Evolutionary conservation across 345 rosid genomes (phyloP), one percentile per base, ranked within the genome.

Genomic region (Durio zibethinus): DNA sequence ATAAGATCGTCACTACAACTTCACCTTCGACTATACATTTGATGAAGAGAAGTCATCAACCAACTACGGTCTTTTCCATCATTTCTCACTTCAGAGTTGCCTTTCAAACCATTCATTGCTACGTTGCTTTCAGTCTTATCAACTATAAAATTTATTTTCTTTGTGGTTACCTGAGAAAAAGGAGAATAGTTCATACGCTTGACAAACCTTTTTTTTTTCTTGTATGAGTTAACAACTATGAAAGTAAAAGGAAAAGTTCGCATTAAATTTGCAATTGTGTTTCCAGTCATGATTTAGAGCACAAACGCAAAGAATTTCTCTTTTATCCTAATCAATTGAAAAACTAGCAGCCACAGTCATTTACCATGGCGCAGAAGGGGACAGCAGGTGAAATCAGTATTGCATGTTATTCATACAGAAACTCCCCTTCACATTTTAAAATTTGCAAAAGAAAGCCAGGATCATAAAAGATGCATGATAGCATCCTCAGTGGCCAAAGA

Each of bases 1-100:
- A 27, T 15, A 59, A 73, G 36, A 16, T 45, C 43, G 10, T 70
- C 59, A 80, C 38, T 67, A 59, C 64, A 47, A 42, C 71, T 79
- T 85, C 76, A 92, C 99, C 99, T 91, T 78, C 99, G 88, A 83
- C 98, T 94, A 86, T 94, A 91, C 72, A 96, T 92, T 80, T 92
- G 98, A 89, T 90, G 97, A 79, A 96, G 98, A 76, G 95, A 86
- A 74, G 95, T 88, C 84, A 91, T 86, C 73, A 84, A 85, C 99
- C 98, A 96, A 83, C 94, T 90, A 80, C 84, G 92, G 80, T 94
- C 94, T 79, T 93, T 96, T 81, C 88, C 93, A 53, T 85, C 92
- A 71, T 87, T 84, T 74, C 81, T 82, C 57, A 80, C 77, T 83
- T 83, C 88, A 66, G 85, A 87, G 75, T 83, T 79, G 74, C 80